These are phyloP conservation scores for Tulasnella sp. DNA, from an alignment of 768 basidiomycete species.

Conservation along the genomic window DNA sequence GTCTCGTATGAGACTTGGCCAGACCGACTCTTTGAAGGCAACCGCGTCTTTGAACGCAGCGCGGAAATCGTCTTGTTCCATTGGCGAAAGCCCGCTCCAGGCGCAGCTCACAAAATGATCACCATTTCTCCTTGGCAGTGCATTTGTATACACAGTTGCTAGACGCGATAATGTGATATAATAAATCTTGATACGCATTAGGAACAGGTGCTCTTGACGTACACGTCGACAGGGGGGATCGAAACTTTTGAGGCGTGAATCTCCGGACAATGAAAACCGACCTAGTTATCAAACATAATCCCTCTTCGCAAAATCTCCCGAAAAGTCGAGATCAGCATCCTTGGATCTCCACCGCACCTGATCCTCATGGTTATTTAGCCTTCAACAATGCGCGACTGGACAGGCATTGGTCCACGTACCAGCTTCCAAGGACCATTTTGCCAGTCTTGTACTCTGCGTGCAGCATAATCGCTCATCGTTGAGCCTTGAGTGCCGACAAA, in stretches of 20 bases:
- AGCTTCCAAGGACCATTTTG: slow-evolving; percentile 32
- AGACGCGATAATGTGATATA: background rate
- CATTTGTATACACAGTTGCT: background rate
- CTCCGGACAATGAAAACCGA: too few relatives aligned
- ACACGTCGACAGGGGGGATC: too few relatives aligned
- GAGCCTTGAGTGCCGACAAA: slow-evolving; percentile 65
- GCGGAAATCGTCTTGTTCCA: background rate
- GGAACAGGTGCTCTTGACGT: too few relatives aligned
- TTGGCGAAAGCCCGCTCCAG: background rate
- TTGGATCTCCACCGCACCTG: background rate
- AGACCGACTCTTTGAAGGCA: background rate
- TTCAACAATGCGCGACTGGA: background rate
- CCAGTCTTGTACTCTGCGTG: slow-evolving; percentile 57
- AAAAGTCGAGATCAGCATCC: background rate
- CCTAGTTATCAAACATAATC: background rate
- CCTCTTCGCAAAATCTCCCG: background rate
- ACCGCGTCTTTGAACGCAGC: background rate
- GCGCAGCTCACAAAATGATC: background rate
- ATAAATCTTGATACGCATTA: too few relatives aligned
- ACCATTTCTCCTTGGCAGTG: background rate
- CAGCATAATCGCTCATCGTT: slow-evolving; percentile 58
- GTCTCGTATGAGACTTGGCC: background rate
- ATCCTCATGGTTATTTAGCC: background rate
- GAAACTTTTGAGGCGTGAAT: too few relatives aligned
- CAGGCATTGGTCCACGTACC: background rate